Percentiles rank a stretch among this genome's conserved stretches.
These are phyloP conservation scores for Thermoascus crustaceus DNA, from an alignment of 2,329 filamentous ascomycete species.

Conservation along the genomic window DNA sequence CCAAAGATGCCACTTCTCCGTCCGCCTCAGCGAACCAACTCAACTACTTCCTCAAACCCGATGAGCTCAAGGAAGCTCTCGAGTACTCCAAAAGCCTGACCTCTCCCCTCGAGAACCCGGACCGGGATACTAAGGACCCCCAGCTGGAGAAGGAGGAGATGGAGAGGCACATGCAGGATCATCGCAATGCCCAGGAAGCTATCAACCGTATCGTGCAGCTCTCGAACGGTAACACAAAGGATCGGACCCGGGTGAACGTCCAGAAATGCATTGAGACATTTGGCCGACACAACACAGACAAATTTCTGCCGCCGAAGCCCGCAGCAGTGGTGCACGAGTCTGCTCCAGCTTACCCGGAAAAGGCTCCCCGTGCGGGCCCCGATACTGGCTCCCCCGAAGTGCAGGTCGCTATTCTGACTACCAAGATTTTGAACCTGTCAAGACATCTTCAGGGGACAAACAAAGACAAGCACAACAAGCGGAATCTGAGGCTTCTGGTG, in stretches of 20 bases:
- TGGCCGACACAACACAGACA: conserved; percentile 83
- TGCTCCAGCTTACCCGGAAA: conserved; percentile 28
- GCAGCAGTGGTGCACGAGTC: conserved; percentile 36
- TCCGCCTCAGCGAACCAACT: conserved; percentile 37
- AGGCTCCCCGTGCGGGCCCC: conserved; percentile 65
- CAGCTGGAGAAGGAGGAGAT: conserved; percentile 29
- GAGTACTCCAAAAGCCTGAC: conserved; percentile 59
- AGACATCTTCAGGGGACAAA: conserved; percentile 62
- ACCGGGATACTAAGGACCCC: conserved; percentile 28
- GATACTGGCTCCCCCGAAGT: conserved; percentile 96
- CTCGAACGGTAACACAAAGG: conserved; percentile 67
- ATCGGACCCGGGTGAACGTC: conserved; percentile 73
- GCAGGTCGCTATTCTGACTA: conserved; percentile 91
- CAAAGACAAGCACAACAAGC: conserved; percentile 90
- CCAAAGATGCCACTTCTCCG: conserved; percentile 6
- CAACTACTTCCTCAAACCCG: conserved; percentile 66
- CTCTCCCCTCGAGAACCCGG: conserved; percentile 24
- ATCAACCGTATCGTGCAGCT: conserved; percentile 72
- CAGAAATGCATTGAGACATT: conserved; percentile 78
- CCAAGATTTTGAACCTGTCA: conserved; percentile 79
- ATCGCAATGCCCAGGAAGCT: conserved; percentile 64
- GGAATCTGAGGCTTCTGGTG: conserved; percentile 75
- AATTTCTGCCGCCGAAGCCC: conserved; percentile 53
- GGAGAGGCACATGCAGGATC: conserved; percentile 45
- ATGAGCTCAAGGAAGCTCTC: conserved; percentile 60